Conservation (phyloP, 1,284 basidiomycete genomes). For the Leccinum griseonigrum region DNA sequence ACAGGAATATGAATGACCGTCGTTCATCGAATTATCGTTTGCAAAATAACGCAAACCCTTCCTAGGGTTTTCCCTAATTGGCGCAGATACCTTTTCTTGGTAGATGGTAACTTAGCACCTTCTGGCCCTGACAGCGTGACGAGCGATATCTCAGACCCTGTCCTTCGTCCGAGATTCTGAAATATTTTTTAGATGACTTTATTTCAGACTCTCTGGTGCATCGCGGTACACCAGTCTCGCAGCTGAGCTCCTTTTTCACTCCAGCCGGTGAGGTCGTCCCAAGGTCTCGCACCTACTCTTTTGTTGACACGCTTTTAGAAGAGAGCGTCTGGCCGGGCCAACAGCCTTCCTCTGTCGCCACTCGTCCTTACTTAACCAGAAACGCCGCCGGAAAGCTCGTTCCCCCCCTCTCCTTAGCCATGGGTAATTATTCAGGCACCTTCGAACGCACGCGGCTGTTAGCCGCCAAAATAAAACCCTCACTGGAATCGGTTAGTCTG, state of each 20-base stretch:
- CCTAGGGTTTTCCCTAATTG: too few species aligned
- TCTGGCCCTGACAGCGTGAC: too few species aligned
- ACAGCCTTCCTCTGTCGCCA: slow-evolving; percentile 22
- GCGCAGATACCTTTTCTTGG: too few species aligned
- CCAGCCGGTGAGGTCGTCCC: neutral
- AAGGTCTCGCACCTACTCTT: neutral
- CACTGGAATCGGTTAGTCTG: slow-evolving; percentile 19
- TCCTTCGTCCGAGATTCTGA: too few species aligned
- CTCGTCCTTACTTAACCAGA: neutral
- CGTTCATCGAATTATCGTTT: too few species aligned
- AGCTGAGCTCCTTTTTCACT: slow-evolving; percentile 6
- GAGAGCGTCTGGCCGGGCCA: slow-evolving; percentile 18
- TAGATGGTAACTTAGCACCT: too few species aligned
- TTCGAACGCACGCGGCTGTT: slow-evolving; percentile 13
- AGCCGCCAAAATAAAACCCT: slow-evolving; percentile 16
- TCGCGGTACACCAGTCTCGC: neutral
- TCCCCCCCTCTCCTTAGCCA: neutral
- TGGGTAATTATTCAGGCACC: slow-evolving; percentile 10
- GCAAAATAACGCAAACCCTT: too few species aligned
- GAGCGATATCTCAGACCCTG: too few species aligned
- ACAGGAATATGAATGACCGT: neutral
- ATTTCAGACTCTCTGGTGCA: slow-evolving; percentile 27
- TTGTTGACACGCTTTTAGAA: slow-evolving; percentile 1
- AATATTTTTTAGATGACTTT: slow-evolving; percentile 23
- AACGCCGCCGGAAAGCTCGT: neutral